These are phyloP conservation scores for Starmerella floris DNA, from an alignment of 805 yeast species.

Conservation along the genomic window DNA sequence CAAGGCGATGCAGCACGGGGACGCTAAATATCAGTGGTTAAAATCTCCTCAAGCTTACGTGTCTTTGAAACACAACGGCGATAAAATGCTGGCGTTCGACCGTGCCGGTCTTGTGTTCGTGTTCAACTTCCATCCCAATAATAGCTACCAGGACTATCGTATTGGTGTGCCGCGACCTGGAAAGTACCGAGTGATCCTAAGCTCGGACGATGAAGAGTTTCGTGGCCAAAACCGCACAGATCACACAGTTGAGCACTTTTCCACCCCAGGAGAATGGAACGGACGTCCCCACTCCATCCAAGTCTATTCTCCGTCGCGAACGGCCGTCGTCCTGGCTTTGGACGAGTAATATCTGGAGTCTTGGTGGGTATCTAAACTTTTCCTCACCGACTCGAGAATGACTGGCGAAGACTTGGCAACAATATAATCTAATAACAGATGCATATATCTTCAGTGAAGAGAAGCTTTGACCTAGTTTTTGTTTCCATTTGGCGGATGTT, in stretches of 20 bases:
- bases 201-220: constrained; percentile 53
- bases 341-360: too few relatives aligned
- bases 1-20: constrained; percentile 66
- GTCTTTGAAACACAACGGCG: constrained; percentile 75
- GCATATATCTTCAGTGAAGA: too few relatives aligned
- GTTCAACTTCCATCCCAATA: constrained; percentile 79
- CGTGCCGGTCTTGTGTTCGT: constrained; percentile 73
- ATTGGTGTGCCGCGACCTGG: constrained; percentile 82
- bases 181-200: constrained; percentile 56
- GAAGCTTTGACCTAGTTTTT: too few relatives aligned
- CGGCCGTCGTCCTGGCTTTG: constrained; percentile 43
- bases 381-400: too few relatives aligned
- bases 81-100: constrained; percentile 80
- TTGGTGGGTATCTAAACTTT: too few relatives aligned
- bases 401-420: too few relatives aligned
- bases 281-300: constrained; percentile 60
- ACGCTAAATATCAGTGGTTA: constrained; percentile 59
- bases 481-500: too few relatives aligned
- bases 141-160: constrained; percentile 74
- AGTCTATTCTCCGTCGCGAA: constrained; percentile 68
- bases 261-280: constrained; percentile 72
- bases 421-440: too few relatives aligned
- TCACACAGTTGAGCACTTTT: constrained; percentile 41
- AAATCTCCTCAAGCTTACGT: constrained; percentile 65
- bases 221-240: constrained; percentile 78